Base-by-base conservation (phyloP, 257 asterid genomes). In the Solanum medicagineum region DNA sequence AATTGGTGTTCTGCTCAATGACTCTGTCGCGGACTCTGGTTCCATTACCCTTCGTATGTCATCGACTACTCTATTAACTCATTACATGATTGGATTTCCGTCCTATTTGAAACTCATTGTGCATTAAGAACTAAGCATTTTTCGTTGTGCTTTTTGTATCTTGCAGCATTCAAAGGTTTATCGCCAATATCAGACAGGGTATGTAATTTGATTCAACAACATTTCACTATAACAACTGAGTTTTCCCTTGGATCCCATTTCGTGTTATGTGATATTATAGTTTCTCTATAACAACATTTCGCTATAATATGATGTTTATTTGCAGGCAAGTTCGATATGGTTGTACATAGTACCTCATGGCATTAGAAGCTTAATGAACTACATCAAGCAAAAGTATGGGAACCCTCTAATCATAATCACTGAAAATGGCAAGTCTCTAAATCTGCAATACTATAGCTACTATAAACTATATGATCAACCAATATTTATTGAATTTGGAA, bases 321-420 rank as follows among this genome's bases (percentile, higher is more conserved):
- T 5, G 63, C 93, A 96, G 98, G 98, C 99, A 70, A 90, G 92
- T 84, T 92, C 99, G 22, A 79, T 94, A 45, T 96, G 99, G 99
- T 62, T 96, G 87, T 93, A 89, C 87, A 93, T 96, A 54, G 99
- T 96, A 40, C 98, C 99, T 54, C 87, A 56, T 0, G 98, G 98
- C 62, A 92, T 96, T 40, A 91, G 98, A 90, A 89, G 92, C 79
- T 86, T 96, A 92, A 90, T 93, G 97, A 95, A 95, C 59, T 91
- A 95, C 92, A 94, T 96, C 54, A 92, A 57, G 81, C 86, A 89
- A 69, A 94, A 89, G 54, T 96, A 96, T 19, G 94, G 92, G 24
- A 96, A 95, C 79, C 98, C 98, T 26, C 90, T 86, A 4, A 87
- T 94, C 57, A 87, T 94, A 49, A 96, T 95, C 79, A 94, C 98